phyloP scores from a whole-genome alignment of 2,329 filamentous ascomycete genomes.

The Rhynchosporium secalis region DNA sequence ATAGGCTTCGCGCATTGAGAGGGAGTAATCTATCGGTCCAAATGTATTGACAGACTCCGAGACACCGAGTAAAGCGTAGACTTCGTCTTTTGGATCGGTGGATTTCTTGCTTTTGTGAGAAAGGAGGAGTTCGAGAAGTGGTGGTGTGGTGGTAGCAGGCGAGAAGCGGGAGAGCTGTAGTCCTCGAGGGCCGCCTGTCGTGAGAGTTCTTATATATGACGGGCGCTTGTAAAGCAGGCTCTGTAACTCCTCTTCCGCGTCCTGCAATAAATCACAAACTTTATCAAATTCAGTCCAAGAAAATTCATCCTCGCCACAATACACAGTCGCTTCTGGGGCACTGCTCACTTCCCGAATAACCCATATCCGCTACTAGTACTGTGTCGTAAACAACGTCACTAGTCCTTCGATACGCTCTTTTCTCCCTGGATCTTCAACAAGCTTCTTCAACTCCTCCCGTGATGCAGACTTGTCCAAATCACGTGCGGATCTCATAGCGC shows the following conservation, averaged over 20 bases:
- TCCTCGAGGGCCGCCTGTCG: constrained; percentile 30
- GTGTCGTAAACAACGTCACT: constrained; percentile 42
- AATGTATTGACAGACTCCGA: constrained; percentile 27
- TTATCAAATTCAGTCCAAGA: constrained; percentile 41
- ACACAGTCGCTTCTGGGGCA: constrained; percentile 40
- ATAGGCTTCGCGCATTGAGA: constrained; percentile 29
- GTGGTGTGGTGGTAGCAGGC: constrained; percentile 19
- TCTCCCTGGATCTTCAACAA: constrained; percentile 22
- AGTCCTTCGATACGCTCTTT: constrained; percentile 37
- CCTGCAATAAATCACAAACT: constrained; percentile 28
- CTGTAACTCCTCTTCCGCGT: constrained; percentile 21
- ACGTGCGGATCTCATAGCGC: constrained; percentile 27
- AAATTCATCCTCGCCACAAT: constrained; percentile 43
- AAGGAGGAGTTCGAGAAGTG: constrained; percentile 34
- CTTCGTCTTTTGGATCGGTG: constrained; percentile 37
- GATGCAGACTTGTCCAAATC: constrained; percentile 21
- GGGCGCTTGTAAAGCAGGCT: constrained; percentile 27
- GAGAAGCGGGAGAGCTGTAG: constrained; percentile 32
- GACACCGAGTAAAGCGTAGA: constrained; percentile 36
- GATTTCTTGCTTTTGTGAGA: constrained; percentile 37
- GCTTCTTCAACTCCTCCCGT: constrained; percentile 16
- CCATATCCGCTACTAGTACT: constrained; percentile 46
- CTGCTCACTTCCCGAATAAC: constrained; percentile 47
- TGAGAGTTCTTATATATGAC: constrained; percentile 29
- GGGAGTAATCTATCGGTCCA: constrained; percentile 32